Evolutionary conservation across 2,329 filamentous ascomycete genomes (phyloP).

Genomic region (Gaeumannomyces sp.): DNA sequence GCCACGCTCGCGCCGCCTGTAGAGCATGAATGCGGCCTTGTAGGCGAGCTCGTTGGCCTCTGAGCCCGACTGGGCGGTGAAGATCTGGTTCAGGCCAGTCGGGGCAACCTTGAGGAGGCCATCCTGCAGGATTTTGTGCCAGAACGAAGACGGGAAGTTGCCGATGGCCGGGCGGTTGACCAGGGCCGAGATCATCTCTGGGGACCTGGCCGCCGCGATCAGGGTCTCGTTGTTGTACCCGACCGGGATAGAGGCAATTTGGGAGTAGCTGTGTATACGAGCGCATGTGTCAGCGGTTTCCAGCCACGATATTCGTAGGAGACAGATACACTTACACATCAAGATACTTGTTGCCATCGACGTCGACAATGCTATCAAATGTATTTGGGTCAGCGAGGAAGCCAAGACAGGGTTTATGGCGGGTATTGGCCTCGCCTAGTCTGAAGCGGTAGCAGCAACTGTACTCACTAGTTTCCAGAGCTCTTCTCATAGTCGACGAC

Average conservation of each 20-base stretch:
- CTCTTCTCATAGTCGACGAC: constrained; percentile 47
- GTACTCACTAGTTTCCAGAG: constrained; percentile 39
- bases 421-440: too few species aligned
- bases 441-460: neutral
- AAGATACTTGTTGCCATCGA: constrained; percentile 42
- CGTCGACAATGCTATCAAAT: constrained; percentile 34
- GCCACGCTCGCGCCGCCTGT: constrained; percentile 64
- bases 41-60: constrained; percentile 82
- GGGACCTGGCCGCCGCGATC: constrained; percentile 56
- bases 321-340: constrained; percentile 36
- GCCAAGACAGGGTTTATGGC: neutral
- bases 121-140: constrained; percentile 64
- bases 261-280: constrained; percentile 51
- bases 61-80: constrained; percentile 72
- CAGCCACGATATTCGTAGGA: neutral
- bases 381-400: neutral
- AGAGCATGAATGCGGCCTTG: constrained; percentile 83
- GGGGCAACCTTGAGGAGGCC: constrained; percentile 69
- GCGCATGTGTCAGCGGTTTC: neutral
- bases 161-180: constrained; percentile 76
- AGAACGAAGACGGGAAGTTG: constrained; percentile 73
- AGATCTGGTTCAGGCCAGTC: constrained; percentile 70
- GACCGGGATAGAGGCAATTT: constrained; percentile 78
- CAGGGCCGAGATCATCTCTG: constrained; percentile 65
- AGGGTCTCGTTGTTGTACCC: constrained; percentile 75